Conservation (phyloP, 805 yeast genomes). For the Ogataea corticis region DNA sequence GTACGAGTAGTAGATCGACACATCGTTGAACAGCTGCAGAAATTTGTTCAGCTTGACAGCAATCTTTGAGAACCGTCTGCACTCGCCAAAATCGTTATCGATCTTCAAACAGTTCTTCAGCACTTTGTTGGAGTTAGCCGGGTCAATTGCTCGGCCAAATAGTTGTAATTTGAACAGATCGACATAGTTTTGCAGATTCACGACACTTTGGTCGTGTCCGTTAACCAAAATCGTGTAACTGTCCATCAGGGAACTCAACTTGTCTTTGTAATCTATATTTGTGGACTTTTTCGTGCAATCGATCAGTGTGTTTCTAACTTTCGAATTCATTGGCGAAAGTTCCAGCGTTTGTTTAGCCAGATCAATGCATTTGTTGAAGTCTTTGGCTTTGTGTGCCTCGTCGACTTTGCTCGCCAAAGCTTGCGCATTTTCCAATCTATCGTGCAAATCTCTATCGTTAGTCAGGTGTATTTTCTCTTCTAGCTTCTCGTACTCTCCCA, state of each 20-base stretch:
- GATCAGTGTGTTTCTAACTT: constrained; percentile 36
- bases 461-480: constrained; percentile 4
- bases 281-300: constrained; percentile 25
- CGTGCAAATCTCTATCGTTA: not conserved
- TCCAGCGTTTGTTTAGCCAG: constrained; percentile 36
- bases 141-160: constrained; percentile 26
- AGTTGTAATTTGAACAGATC: constrained; percentile 29
- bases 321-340: constrained; percentile 45
- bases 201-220: constrained; percentile 13
- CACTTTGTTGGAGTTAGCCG: constrained; percentile 17
- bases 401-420: not conserved
- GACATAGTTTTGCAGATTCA: constrained; percentile 23
- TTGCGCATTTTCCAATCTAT: not conserved
- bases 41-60: constrained; percentile 45
- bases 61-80: constrained; percentile 59
- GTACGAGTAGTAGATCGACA: constrained; percentile 43
- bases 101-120: constrained; percentile 63
- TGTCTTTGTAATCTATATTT: constrained; percentile 19
- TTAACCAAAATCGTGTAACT: constrained; percentile 28
- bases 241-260: constrained; percentile 22
- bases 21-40: constrained; percentile 41
- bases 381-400: constrained; percentile 1
- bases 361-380: constrained; percentile 31
- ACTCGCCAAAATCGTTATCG: constrained; percentile 69
- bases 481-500: constrained; percentile 45